Conservation (phyloP, 1,139 yeast genomes). For the Saccharomyces hybrid region DNA sequence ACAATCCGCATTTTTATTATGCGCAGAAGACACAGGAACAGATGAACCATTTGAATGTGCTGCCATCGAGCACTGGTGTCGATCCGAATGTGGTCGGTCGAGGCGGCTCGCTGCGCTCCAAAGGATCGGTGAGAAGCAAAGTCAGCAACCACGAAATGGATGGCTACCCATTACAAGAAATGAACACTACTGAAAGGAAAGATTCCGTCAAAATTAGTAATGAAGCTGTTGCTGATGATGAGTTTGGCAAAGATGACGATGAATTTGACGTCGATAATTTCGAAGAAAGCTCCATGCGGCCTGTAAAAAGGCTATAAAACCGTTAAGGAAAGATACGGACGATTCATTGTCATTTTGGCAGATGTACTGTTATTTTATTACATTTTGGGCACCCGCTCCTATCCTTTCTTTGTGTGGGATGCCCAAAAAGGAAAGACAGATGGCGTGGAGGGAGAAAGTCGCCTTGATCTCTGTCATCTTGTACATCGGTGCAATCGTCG, state of each 20-base stretch:
- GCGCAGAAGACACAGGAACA: constrained; percentile 74
- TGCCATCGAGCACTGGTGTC: constrained; percentile 68
- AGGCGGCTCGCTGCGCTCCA: constrained; percentile 11
- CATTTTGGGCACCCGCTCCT: constrained; percentile 89
- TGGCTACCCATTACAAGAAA: not conserved
- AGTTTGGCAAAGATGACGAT: constrained; percentile 1
- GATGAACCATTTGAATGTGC: constrained; percentile 52
- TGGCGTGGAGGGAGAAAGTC: constrained; percentile 95
- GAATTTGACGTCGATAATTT: constrained; percentile 2
- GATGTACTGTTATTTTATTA: constrained; percentile 66
- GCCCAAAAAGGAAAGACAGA: constrained; percentile 70
- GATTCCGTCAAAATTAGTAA: not conserved
- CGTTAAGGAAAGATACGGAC: constrained; percentile 5
- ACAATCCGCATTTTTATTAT: constrained; percentile 72
- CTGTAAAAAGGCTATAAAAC: constrained; percentile 4
- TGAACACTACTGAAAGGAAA: not conserved
- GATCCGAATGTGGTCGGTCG: constrained; percentile 41
- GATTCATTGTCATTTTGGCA: constrained; percentile 63
- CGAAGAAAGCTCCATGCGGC: not conserved
- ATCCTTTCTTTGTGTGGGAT: constrained; percentile 67
- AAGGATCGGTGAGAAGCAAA: constrained; percentile 1
- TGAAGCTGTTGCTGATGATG: constrained; percentile 2
- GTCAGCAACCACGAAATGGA: not conserved
- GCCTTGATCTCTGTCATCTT: constrained; percentile 72
- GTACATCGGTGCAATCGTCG: constrained; percentile 69